Conservation (phyloP, 2,329 filamentous ascomycete species). For the Aaosphaeria pasadenensis region DNA sequence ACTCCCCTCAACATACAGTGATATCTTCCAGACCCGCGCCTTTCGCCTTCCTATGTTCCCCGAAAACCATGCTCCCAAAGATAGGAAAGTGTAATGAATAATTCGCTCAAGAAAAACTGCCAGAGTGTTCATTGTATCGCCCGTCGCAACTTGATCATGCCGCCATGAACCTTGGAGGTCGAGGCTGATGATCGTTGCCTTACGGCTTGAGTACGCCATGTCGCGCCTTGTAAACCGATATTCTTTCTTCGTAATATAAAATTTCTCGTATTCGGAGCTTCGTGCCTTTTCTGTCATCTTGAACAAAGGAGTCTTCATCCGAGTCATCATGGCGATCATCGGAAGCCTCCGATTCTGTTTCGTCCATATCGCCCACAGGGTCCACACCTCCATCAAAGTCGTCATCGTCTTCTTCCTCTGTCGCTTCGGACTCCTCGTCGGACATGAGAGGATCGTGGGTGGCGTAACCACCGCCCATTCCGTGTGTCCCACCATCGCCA, state of each 20-base stretch:
- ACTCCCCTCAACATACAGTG: too few relatives aligned
- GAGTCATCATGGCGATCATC: constrained; percentile 43
- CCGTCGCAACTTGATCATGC: too few relatives aligned
- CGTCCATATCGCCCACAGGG: constrained; percentile 45
- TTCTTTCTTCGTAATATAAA: constrained; percentile 78
- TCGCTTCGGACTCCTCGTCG: constrained; percentile 38
- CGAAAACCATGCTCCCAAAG: too few relatives aligned
- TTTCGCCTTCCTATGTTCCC: too few relatives aligned
- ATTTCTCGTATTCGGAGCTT: constrained; percentile 71
- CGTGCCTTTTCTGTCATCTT: constrained; percentile 46
- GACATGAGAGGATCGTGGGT: constrained; percentile 30
- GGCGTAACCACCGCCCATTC: constrained; percentile 18
- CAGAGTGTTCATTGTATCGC: too few relatives aligned
- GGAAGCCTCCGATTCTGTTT: constrained; percentile 28
- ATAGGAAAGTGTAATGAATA: too few relatives aligned
- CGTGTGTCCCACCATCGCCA: constrained; percentile 27
- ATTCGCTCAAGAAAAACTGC: too few relatives aligned
- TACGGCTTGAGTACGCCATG: constrained; percentile 45
- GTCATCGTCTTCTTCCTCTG: constrained; percentile 43
- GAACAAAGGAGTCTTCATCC: constrained; percentile 51
- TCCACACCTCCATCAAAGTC: constrained; percentile 51
- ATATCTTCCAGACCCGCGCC: too few relatives aligned
- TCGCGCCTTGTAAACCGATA: constrained; percentile 72
- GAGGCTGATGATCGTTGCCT: neutral
- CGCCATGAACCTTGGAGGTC: neutral